These are phyloP conservation scores for Russula earlei DNA, from an alignment of 768 basidiomycete genomes.

Conservation along the genomic window DNA sequence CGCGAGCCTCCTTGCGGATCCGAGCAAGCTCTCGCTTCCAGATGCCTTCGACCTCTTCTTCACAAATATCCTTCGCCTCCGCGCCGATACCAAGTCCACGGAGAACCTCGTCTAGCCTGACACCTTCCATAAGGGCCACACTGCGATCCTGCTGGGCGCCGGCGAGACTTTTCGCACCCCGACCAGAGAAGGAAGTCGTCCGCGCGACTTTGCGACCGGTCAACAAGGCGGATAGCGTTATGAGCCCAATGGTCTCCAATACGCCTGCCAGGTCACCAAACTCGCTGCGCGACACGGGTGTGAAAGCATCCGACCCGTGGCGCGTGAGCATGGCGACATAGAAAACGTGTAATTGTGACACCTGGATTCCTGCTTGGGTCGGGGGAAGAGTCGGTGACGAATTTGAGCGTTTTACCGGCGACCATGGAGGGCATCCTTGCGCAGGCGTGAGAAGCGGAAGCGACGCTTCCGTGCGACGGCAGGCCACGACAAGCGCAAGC, in stretches of 20 bases:
- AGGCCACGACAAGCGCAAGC: conserved; percentile 52
- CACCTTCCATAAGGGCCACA: conserved; percentile 49
- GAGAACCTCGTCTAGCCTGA: conserved; percentile 60
- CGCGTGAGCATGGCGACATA: conserved; percentile 53
- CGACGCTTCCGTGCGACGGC: conserved; percentile 49
- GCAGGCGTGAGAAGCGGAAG: conserved; percentile 31
- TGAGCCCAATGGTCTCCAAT: conserved; percentile 64
- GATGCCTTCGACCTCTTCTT: conserved; percentile 44
- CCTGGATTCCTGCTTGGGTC: conserved; percentile 39
- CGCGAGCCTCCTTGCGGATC: conserved; percentile 35
- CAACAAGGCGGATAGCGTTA: conserved; percentile 33
- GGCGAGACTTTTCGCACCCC: conserved; percentile 20
- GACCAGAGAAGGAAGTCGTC: conserved; percentile 45
- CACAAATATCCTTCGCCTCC: conserved; percentile 31
- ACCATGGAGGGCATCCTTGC: conserved; percentile 28
- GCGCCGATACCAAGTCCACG: conserved; percentile 51
- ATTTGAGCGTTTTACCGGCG: conserved; percentile 45
- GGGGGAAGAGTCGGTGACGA: conserved; percentile 28
- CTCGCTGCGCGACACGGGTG: conserved; percentile 63
- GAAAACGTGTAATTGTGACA: conserved; percentile 52
- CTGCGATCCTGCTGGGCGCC: conserved; percentile 29
- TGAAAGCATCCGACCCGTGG: conserved; percentile 44
- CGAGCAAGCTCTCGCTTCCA: conserved; percentile 44
- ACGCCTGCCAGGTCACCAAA: conserved; percentile 64
- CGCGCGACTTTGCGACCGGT: conserved; percentile 43